Percentiles rank a stretch among this genome's conserved stretches.
These are phyloP conservation scores for Metarhizium guizhouense DNA, from an alignment of 2,329 filamentous ascomycete genomes.

Conservation along the genomic window DNA sequence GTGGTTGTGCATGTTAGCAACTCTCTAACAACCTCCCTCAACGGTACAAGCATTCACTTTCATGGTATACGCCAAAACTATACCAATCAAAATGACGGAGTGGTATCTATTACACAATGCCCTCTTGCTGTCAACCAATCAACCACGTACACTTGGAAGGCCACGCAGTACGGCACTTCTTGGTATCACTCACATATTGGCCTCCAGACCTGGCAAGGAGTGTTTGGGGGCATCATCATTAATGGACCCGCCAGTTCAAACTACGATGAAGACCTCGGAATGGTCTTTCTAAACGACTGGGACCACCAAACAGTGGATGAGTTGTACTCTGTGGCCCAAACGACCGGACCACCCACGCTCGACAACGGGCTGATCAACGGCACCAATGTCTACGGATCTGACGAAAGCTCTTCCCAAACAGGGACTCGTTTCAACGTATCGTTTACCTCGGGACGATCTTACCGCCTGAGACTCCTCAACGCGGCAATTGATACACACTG, in stretches of 20 bases:
- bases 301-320: slow-evolving; percentile 35
- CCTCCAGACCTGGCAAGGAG: slow-evolving; percentile 40
- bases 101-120: slow-evolving; percentile 39
- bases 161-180: slow-evolving; percentile 43
- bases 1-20: slow-evolving; percentile 49
- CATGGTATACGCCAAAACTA: slow-evolving; percentile 52
- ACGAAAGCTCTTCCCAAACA: slow-evolving; percentile 14
- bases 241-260: slow-evolving; percentile 48
- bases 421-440: slow-evolving; percentile 27
- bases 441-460: slow-evolving; percentile 32
- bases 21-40: slow-evolving; percentile 26
- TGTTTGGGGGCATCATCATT: slow-evolving; percentile 52
- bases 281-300: slow-evolving; percentile 52
- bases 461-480: slow-evolving; percentile 41
- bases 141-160: slow-evolving; percentile 49
- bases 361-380: slow-evolving; percentile 39
- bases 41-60: slow-evolving; percentile 55
- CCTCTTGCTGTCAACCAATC: slow-evolving; percentile 40
- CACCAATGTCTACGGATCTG: slow-evolving; percentile 20
- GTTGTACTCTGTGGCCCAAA: slow-evolving; percentile 15
- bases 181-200: slow-evolving; percentile 56
- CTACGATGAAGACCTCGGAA: slow-evolving; percentile 56
- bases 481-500: slow-evolving; percentile 32
- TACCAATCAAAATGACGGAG: slow-evolving; percentile 48
- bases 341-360: slow-evolving; percentile 11